phyloP scores from a whole-genome alignment of 2,329 filamentous ascomycete species.

The Colletotrichum abscissum region DNA sequence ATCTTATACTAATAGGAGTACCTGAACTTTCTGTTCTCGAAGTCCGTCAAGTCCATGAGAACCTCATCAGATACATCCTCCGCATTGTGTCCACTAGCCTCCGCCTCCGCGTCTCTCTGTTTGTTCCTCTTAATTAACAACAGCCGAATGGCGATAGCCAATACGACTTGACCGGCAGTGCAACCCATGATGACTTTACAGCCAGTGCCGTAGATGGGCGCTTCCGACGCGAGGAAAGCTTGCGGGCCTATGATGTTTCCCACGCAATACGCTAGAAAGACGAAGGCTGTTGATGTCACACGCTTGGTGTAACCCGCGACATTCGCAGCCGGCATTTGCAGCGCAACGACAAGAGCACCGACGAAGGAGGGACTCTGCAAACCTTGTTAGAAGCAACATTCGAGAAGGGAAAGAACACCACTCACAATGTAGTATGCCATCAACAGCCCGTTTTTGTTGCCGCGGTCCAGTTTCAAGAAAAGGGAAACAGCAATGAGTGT shows the following conservation, averaged over 20 bases:
- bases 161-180: constrained; percentile 51
- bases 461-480: constrained; percentile 56
- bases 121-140: constrained; percentile 51
- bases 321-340: constrained; percentile 62
- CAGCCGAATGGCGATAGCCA: constrained; percentile 48
- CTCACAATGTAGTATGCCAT: constrained; percentile 52
- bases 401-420: constrained; percentile 55
- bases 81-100: constrained; percentile 44
- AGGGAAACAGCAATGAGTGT: constrained; percentile 45
- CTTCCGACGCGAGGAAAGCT: constrained; percentile 48
- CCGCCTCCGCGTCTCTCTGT: constrained; percentile 46
- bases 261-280: constrained; percentile 55
- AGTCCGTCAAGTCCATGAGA: constrained; percentile 47
- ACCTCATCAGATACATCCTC: constrained; percentile 45
- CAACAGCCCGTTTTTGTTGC: constrained; percentile 49
- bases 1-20: constrained; percentile 3
- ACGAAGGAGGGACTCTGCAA: constrained; percentile 50
- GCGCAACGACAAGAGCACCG: constrained; percentile 58
- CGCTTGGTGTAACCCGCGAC: constrained; percentile 60
- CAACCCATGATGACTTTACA: constrained; percentile 62
- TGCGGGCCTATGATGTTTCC: constrained; percentile 53
- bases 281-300: constrained; percentile 55
- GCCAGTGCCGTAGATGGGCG: constrained; percentile 59
- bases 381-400: constrained; percentile 50
- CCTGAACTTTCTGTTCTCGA: constrained; percentile 42